Evolutionary conservation across 495 filamentous ascomycete genomes (phyloP).

Genomic region (Astrothelium subdiscretum): DNA sequence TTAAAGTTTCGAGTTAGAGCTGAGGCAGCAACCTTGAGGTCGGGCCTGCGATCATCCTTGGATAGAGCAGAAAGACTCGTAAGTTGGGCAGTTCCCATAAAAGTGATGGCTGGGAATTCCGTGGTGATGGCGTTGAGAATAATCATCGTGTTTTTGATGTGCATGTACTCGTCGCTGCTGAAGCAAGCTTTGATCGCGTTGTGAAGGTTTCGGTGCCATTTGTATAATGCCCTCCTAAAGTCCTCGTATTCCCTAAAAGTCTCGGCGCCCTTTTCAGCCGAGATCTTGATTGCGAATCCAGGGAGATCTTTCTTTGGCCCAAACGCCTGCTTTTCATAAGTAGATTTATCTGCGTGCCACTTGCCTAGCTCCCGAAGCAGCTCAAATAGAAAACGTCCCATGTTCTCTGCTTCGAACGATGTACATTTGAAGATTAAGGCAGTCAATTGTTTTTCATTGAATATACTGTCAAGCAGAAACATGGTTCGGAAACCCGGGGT

Average conservation of each 20-base stretch:
- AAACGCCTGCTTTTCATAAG: slow-evolving; percentile 71
- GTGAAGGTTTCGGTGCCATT: slow-evolving; percentile 76
- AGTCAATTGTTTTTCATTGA: slow-evolving; percentile 65
- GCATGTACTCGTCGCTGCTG: slow-evolving; percentile 79
- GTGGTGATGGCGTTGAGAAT: slow-evolving; percentile 70
- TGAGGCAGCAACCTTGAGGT: slow-evolving; percentile 82
- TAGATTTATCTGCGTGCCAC: slow-evolving; percentile 69
- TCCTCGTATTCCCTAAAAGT: slow-evolving; percentile 70
- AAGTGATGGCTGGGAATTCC: slow-evolving; percentile 78
- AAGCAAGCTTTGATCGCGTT: slow-evolving; percentile 68
- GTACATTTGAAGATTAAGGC: slow-evolving; percentile 79
- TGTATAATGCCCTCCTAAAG: slow-evolving; percentile 72
- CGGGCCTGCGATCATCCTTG: slow-evolving; percentile 64
- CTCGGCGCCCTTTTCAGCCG: slow-evolving; percentile 49
- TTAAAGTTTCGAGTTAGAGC: slow-evolving; percentile 75
- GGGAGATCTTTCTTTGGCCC: slow-evolving; percentile 50
- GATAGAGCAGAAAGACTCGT: slow-evolving; percentile 52
- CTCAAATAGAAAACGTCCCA: slow-evolving; percentile 78
- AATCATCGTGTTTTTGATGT: slow-evolving; percentile 89
- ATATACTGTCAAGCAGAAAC: slow-evolving; percentile 70
- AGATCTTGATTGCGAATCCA: slow-evolving; percentile 53
- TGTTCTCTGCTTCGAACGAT: slow-evolving; percentile 76
- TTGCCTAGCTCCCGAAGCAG: slow-evolving; percentile 61
- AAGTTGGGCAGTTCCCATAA: slow-evolving; percentile 65
- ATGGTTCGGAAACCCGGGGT: slow-evolving; percentile 80